Base-by-base conservation (phyloP, 805 yeast genomes). In the Pichia kluyveri region DNA sequence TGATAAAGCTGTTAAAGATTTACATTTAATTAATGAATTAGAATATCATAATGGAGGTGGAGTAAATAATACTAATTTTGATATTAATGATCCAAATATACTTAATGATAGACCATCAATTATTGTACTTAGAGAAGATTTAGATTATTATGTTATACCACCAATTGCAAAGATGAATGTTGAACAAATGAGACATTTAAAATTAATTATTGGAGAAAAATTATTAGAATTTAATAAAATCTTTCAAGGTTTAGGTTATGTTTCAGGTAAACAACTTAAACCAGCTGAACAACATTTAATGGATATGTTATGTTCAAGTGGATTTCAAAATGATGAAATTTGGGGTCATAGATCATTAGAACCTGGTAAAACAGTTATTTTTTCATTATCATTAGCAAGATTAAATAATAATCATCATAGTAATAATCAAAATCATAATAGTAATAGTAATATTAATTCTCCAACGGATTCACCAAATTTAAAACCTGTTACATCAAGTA, bases 321-420 rank as follows among this genome's bases (percentile, higher is more conserved):
- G 99, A 1, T 86, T 89, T 54, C 65, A 69, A 4, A 66, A 75
- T 12, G 70, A 71, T 19, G 87, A 85, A 31, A 57, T 64, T 15
- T 93, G 99, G 99, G 97, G 96, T 5, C 82, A 81, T 60, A 73
- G 99, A 52, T 79, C 86, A n/a, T 73, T 83, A 56, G 97, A 90
- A 61, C 91, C 95, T 1, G 79, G 80, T 50, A 85, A 85, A 60
- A 83, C 97, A 12, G 91, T 88, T n/a, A 75, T 93, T 41, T 81
- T 84, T 55, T 86, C 96, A 11, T 70, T 93, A 56, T 83, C 87
- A 62, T 74, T 87, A 60, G 84, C 83, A 27, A 77, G 83, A 45
- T 68, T 82, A 48, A 70, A 67, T 49, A 67, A 68, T 32, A 54
- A 53, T 40, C 36, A 45, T 37, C 14, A 52, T 18, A n/a, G n/a